Percentiles rank a stretch among this genome's conserved stretches.
These are phyloP conservation scores for Russula sp. DNA, from an alignment of 768 basidiomycete species.

Conservation along the genomic window DNA sequence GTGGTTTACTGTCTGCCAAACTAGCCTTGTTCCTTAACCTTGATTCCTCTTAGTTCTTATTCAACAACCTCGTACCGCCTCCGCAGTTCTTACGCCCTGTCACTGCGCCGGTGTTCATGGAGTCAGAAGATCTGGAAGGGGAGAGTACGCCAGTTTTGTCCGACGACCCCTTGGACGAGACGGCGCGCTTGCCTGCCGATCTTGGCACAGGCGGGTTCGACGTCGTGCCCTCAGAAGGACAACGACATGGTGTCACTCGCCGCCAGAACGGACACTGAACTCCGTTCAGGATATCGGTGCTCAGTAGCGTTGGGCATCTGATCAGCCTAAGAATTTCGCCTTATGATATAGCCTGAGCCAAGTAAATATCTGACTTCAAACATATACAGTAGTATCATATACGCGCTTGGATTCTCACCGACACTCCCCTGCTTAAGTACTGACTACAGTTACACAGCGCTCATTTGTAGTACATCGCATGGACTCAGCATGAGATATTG, in stretches of 20 bases:
- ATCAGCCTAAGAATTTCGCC: background rate
- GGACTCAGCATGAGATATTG: background rate
- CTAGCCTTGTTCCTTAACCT: conserved; percentile 19
- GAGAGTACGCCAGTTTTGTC: conserved; percentile 44
- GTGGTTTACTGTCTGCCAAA: conserved; percentile 29
- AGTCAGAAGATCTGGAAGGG: conserved; percentile 31
- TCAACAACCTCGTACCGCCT: conserved; percentile 80
- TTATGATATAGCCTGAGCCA: background rate
- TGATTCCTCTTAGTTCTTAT: conserved; percentile 60
- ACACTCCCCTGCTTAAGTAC: background rate
- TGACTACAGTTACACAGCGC: background rate
- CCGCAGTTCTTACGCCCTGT: conserved; percentile 56
- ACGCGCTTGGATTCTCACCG: background rate
- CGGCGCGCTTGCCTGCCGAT: conserved; percentile 76
- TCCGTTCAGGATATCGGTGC: background rate
- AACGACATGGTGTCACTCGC: conserved; percentile 27
- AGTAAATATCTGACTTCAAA: background rate
- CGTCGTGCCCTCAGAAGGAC: conserved; percentile 51
- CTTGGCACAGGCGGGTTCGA: conserved; percentile 83
- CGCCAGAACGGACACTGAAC: conserved; percentile 10
- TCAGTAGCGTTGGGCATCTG: background rate
- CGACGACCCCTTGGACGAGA: conserved; percentile 75
- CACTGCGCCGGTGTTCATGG: conserved; percentile 8
- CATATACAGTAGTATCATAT: background rate
- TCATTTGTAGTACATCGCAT: background rate